Evolutionary conservation across 495 filamentous ascomycete genomes (phyloP), one percentile per base, ranked within the genome.

Genomic region (Hypoxylon crocopeplum): DNA sequence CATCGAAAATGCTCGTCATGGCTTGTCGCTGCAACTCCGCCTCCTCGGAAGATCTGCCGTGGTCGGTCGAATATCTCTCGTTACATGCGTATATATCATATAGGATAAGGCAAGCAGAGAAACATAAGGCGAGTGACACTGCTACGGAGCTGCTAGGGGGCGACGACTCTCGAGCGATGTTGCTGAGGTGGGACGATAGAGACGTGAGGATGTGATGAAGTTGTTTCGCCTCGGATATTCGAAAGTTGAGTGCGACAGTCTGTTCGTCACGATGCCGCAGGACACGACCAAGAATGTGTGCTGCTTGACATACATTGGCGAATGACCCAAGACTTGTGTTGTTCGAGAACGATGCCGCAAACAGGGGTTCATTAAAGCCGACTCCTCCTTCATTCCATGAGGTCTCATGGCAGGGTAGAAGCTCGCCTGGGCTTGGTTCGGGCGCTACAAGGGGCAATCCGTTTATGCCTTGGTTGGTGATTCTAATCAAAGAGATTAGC

Each of bases 251-350:
- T 8, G 27, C 3, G 19, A 56, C 12, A 22, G 46, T 44, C 8
- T 5, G 45, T 12, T 55, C 40, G 36, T 64, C 42, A 46, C 69
- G 49, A 24, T 73, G 66, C 34, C 71, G 66, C 1, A 80, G 39
- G 15, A 77, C 75, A 41, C 73, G 73, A 12, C 77, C 75, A 11
- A 79, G 62, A 36, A 77, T 49, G 7, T 71, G 61, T 3, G 67
- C 71, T 22, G 75, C 74, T 57, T 80, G 77, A 47, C 75, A 78
- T 2, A 77, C 55, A 22, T 76, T 68, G 19, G 74, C 71, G 59
- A 77, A 79, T 19, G 64, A 60, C 1, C 64, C 64, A 15, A 67
- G 13, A 22, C 59, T 53, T 8, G 59, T 56, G 19, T 64, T 58
- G 11, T 45, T 55, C 0, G 64, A 64, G 45, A 67, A 67, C 8